Evolutionary conservation across 177 flowering plant species (phyloP).

Genomic region (Vitis hybrid): DNA sequence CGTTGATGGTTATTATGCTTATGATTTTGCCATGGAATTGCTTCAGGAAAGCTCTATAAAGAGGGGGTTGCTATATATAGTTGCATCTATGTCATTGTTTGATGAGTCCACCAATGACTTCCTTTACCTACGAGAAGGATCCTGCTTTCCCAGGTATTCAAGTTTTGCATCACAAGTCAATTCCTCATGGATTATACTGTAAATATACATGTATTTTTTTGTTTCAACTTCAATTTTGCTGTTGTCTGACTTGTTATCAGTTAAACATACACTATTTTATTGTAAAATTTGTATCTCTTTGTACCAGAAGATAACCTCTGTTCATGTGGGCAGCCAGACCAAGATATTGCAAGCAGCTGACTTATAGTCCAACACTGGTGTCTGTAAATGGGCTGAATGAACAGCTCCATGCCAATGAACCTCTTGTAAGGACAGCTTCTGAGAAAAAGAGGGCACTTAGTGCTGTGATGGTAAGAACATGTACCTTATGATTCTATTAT

Average conservation of each 20-base stretch:
- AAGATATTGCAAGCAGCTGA: constrained; percentile 18
- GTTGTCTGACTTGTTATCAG: too few species aligned
- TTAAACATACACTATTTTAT: too few species aligned
- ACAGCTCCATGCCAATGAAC: constrained; percentile 14
- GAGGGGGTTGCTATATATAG: constrained; percentile 32
- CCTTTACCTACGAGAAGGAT: constrained; percentile 42
- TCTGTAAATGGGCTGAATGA: constrained; percentile 21
- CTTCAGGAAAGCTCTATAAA: constrained; percentile 37
- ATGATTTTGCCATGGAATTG: background rate
- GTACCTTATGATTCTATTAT: too few species aligned
- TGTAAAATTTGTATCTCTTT: constrained; percentile 5
- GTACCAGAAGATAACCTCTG: constrained; percentile 11
- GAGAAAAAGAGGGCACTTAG: constrained; percentile 17
- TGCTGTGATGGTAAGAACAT: background rate
- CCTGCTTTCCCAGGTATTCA: constrained; percentile 45
- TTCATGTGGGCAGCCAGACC: constrained; percentile 32
- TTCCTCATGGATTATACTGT: background rate
- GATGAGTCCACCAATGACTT: constrained; percentile 50
- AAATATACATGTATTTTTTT: too few species aligned
- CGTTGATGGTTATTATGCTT: background rate
- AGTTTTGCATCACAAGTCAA: background rate
- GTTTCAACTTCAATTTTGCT: too few species aligned
- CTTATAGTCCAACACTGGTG: constrained; percentile 9
- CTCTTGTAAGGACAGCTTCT: constrained; percentile 24
- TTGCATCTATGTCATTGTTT: constrained; percentile 32